Percentiles rank a stretch among this genome's conserved stretches.
Evolutionary conservation across 106 monocot species (phyloP).

Genomic region (Chionographis japonica): DNA sequence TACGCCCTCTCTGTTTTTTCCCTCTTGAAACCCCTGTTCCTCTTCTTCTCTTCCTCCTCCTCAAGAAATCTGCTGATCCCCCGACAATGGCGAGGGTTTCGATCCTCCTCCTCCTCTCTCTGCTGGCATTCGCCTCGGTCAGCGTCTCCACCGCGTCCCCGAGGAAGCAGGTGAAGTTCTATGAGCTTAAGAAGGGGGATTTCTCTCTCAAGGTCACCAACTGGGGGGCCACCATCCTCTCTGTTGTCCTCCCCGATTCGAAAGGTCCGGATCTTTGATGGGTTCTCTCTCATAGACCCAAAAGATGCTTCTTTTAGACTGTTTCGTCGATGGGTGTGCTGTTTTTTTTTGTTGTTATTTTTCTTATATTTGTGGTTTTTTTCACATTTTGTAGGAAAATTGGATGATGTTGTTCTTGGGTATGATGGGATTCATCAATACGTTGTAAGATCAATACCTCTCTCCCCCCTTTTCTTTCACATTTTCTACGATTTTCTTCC

Average conservation of each 20-base stretch:
- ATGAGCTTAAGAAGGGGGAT: slow-evolving; percentile 67
- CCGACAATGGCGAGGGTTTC: slow-evolving; percentile 6
- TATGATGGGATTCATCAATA: too few relatives aligned
- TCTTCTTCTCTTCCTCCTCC: too few relatives aligned
- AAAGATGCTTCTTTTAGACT: background rate
- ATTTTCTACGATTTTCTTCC: too few relatives aligned
- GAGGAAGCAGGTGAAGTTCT: slow-evolving; percentile 37
- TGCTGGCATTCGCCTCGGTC: slow-evolving; percentile 7
- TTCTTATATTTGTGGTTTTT: background rate
- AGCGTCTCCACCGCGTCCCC: slow-evolving; percentile 4
- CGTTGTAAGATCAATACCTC: too few relatives aligned
- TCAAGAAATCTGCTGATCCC: background rate
- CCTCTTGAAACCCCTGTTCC: too few relatives aligned
- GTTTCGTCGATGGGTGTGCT: background rate
- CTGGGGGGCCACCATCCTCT: slow-evolving; percentile 79
- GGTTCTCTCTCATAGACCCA: background rate
- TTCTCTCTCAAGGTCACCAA: slow-evolving; percentile 84
- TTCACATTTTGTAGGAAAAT: slow-evolving; percentile 43
- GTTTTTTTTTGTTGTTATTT: background rate
- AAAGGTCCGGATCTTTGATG: slow-evolving; percentile 36
- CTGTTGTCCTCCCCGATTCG: slow-evolving; percentile 71
- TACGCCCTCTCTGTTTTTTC: too few relatives aligned
- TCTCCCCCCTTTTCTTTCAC: too few relatives aligned
- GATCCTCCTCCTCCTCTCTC: slow-evolving; percentile 5
- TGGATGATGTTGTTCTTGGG: slow-evolving; percentile 42